These are phyloP conservation scores for Populus simonii DNA, from an alignment of 345 rosid genomes.

Conservation along the genomic window DNA sequence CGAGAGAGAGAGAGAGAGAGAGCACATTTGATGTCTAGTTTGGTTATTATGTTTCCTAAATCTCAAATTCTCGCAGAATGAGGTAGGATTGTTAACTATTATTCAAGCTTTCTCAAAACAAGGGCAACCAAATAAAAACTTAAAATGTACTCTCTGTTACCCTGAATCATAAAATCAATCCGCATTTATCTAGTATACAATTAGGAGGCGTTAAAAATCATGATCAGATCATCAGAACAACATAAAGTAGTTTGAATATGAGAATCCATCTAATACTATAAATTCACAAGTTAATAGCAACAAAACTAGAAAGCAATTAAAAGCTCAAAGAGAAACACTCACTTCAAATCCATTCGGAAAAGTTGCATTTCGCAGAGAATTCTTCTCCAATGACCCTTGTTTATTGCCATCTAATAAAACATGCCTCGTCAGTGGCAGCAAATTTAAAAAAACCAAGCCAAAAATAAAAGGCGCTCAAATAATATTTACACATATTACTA, in stretches of 20 bases:
- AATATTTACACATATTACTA: neutral
- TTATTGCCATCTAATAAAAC: constrained; percentile 36
- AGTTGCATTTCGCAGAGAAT: constrained; percentile 33
- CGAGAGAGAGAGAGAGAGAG: neutral
- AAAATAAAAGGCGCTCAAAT: neutral
- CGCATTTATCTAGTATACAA: neutral
- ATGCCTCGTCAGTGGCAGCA: constrained; percentile 5
- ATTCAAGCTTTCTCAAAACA: neutral
- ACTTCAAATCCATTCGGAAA: constrained; percentile 88
- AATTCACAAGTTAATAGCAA: neutral
- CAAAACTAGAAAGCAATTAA: neutral
- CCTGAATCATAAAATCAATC: neutral
- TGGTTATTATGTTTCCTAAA: neutral
- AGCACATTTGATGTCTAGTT: neutral
- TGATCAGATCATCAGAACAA: neutral
- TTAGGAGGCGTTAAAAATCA: neutral
- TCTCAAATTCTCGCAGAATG: neutral
- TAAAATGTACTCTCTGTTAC: neutral
- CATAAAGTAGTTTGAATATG: neutral
- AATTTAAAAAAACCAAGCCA: neutral
- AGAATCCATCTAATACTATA: neutral
- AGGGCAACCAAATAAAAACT: neutral
- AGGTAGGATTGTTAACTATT: neutral
- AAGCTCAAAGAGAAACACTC: constrained; percentile 4
- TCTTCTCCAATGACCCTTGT: constrained; percentile 41